These are phyloP conservation scores for Pogostemon cablin DNA, from an alignment of 257 asterid genomes.

Conservation along the genomic window DNA sequence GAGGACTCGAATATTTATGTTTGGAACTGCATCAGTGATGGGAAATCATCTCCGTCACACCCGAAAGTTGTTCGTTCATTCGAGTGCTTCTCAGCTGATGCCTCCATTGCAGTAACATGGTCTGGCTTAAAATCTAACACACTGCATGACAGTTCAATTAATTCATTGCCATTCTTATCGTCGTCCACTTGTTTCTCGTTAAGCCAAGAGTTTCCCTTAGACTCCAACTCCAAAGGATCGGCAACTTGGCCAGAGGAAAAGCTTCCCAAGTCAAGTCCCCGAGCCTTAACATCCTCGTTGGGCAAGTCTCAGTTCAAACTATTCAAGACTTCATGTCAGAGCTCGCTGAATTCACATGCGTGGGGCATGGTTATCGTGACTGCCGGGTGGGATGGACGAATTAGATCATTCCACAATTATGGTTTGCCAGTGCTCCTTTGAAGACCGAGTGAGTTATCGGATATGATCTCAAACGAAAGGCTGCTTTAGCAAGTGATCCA, in stretches of 20 bases:
- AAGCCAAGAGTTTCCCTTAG: conserved; percentile 60
- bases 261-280: conserved; percentile 59
- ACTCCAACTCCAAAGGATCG: conserved; percentile 63
- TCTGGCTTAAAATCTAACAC: conserved; percentile 52
- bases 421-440: conserved; percentile 76
- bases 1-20: conserved; percentile 76
- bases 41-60: conserved; percentile 37
- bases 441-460: conserved; percentile 32
- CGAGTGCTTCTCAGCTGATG: conserved; percentile 68
- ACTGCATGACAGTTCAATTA: conserved; percentile 31
- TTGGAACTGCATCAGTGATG: conserved; percentile 56
- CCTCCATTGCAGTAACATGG: conserved; percentile 90
- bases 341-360: conserved; percentile 61
- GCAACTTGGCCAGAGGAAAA: conserved; percentile 99
- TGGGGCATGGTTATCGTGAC: conserved; percentile 92
- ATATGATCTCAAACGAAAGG: conserved; percentile 31
- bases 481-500: conserved; percentile 28
- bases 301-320: conserved; percentile 74
- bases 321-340: conserved; percentile 67
- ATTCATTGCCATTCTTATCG: conserved; percentile 46
- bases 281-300: conserved; percentile 38
- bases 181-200: conserved; percentile 57
- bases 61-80: conserved; percentile 54
- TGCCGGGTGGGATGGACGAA: conserved; percentile 90
- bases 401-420: conserved; percentile 81